These are phyloP conservation scores for Punica granatum DNA, from an alignment of 345 rosid genomes.

Conservation along the genomic window DNA sequence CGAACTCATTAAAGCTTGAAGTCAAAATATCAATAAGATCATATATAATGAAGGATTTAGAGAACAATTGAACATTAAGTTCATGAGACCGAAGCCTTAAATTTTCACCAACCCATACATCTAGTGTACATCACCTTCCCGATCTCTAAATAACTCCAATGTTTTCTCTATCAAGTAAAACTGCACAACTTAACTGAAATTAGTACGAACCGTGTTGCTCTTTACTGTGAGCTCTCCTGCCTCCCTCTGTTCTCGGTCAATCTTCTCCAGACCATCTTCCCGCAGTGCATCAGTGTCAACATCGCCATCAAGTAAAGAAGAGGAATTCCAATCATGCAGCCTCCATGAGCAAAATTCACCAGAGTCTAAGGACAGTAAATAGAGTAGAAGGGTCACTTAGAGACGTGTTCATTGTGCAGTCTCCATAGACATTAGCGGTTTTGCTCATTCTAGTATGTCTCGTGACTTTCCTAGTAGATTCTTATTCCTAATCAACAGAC, in stretches of 20 bases:
- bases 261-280: slow-evolving; percentile 73
- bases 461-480: neutral
- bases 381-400: neutral
- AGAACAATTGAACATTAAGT: too few relatives aligned
- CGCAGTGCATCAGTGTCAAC: slow-evolving; percentile 64
- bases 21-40: too few relatives aligned
- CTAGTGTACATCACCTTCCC: neutral
- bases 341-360: slow-evolving; percentile 73
- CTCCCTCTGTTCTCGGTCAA: slow-evolving; percentile 41
- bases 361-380: slow-evolving; percentile 43
- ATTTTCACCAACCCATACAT: neutral
- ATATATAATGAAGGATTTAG: too few relatives aligned
- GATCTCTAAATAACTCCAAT: neutral
- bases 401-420: neutral
- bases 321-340: slow-evolving; percentile 73
- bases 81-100: too few relatives aligned
- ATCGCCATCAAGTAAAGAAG: slow-evolving; percentile 61
- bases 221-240: slow-evolving; percentile 20
- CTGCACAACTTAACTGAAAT: neutral
- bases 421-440: neutral
- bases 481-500: too few relatives aligned
- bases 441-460: neutral
- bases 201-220: neutral
- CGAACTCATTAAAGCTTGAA: too few relatives aligned
- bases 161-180: neutral